These are phyloP conservation scores for Trebouxia sp. DNA, from an alignment of 139 green algal genomes.

Conservation along the genomic window DNA sequence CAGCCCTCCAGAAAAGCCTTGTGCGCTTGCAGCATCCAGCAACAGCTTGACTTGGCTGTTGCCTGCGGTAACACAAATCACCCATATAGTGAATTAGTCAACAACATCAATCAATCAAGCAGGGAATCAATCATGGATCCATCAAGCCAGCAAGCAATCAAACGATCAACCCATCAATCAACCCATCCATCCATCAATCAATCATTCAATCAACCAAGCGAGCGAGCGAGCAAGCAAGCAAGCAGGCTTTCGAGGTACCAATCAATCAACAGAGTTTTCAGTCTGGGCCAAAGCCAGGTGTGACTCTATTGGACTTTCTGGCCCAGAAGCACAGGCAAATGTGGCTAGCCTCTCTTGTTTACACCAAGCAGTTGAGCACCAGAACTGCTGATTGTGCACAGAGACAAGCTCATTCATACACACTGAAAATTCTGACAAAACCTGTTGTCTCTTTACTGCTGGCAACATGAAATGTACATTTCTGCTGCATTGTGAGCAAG, in stretches of 20 bases:
- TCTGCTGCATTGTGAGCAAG: background rate
- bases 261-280: too few species aligned
- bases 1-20: conserved; percentile 33
- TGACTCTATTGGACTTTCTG: too few species aligned
- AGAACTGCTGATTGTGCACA: background rate
- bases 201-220: background rate
- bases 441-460: too few species aligned
- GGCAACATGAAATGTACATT: too few species aligned
- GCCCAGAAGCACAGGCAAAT: too few species aligned
- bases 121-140: background rate
- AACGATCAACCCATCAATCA: too few species aligned
- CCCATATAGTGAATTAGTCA: background rate
- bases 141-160: background rate
- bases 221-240: background rate
- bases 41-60: conserved; percentile 36
- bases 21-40: conserved; percentile 8
- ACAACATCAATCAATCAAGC: background rate
- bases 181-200: background rate
- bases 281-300: too few species aligned
- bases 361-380: too few species aligned
- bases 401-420: too few species aligned
- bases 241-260: too few species aligned
- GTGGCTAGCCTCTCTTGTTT: too few species aligned
- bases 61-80: conserved; percentile 9
- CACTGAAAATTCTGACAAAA: too few species aligned